phyloP scores from a whole-genome alignment of 192 early-diverging fungal genomes.

The Coemansia sp. region DNA sequence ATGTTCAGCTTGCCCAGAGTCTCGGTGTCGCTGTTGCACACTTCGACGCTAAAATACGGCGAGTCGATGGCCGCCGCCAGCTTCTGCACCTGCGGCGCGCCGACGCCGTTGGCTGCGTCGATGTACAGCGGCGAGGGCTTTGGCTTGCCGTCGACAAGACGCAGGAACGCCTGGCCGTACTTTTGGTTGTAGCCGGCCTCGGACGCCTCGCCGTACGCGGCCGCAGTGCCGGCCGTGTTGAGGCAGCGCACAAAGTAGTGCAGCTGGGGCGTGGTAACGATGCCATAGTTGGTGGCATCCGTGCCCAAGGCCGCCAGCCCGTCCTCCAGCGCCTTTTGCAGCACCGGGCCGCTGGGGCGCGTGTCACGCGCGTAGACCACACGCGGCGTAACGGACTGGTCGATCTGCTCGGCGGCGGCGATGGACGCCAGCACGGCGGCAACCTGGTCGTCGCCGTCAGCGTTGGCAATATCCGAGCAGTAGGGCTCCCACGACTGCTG shows the following conservation, averaged over 20 bases:
- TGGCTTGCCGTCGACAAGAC: slow-evolving; percentile 69
- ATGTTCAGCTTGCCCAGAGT: slow-evolving; percentile 76
- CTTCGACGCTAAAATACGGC: slow-evolving; percentile 57
- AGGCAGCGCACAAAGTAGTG: slow-evolving; percentile 90
- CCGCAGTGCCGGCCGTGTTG: slow-evolving; percentile 68
- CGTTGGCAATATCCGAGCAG: slow-evolving; percentile 87
- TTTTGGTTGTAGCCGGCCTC: slow-evolving; percentile 92
- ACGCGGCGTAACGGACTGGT: slow-evolving; percentile 56
- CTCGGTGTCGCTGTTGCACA: slow-evolving; percentile 71
- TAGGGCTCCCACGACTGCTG: slow-evolving; percentile 91
- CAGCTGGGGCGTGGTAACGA: slow-evolving; percentile 94
- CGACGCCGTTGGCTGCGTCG: slow-evolving; percentile 96
- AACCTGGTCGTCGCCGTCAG: slow-evolving; percentile 59
- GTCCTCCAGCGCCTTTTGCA: slow-evolving; percentile 75
- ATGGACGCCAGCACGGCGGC: slow-evolving; percentile 60
- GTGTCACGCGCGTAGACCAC: slow-evolving; percentile 92
- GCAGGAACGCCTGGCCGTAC: slow-evolving; percentile 75
- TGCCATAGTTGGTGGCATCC: slow-evolving; percentile 68
- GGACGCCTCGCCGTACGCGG: slow-evolving; percentile 83
- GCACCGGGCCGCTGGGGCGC: slow-evolving; percentile 76
- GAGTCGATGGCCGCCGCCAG: slow-evolving; percentile 61
- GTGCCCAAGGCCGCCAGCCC: slow-evolving; percentile 72
- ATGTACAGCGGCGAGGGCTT: slow-evolving; percentile 64
- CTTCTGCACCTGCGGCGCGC: slow-evolving; percentile 81
- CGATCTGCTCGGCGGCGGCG: slow-evolving; percentile 60